Evolutionary conservation across 176 grass and related monocot species (phyloP), one percentile per base, ranked within the genome.

Genomic region (Lolium multiflorum): DNA sequence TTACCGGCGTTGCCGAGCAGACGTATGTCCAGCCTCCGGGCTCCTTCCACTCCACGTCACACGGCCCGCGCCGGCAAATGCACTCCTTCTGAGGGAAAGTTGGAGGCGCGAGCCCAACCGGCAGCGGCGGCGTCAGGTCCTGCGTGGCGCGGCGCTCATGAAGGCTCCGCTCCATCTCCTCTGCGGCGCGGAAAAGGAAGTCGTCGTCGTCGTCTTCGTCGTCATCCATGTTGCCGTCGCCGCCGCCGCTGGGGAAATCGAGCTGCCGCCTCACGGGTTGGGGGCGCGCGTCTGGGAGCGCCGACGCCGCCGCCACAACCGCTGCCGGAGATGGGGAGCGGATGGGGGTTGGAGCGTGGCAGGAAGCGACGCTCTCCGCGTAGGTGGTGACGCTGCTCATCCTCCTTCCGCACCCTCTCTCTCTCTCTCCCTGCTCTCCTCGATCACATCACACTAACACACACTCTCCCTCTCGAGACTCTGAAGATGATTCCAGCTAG

Each of bases 341-440:
- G 64, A n/a, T 56, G 9, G 44, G 74, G 11, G 21, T 55, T 17
- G 71, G 63, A 24, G 84, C 51, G 73, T 25, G 6, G 74, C 80
- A 87, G 80, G 89, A 90, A 26, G 47, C 74, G 47, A 83, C 67
- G 75, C 89, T 83, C 89, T 83, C 80, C 22, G 75, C 35, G 89
- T 41, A 84, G 38, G 67, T 75, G 75, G 74, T 52, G 63, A 12
- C 18, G 44, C 39, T 83, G 85, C 66, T 91, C 85, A 87, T 87
- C 46, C 44, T 16, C 71, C 12, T 52, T 52, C 12, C 50, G 4
- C 50, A 16, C 48, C 13, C 48, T 49, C 47, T 49, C 47, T 51
- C 49, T 3, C 11, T 11, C 11, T 51, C 49, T 16, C 49, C 13
- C 49, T 15, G 49, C 49, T 11, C 12, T 51, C 49, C 12, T 41